Conservation (phyloP, 495 filamentous ascomycete species). For the Lasiosphaeria ovina region DNA sequence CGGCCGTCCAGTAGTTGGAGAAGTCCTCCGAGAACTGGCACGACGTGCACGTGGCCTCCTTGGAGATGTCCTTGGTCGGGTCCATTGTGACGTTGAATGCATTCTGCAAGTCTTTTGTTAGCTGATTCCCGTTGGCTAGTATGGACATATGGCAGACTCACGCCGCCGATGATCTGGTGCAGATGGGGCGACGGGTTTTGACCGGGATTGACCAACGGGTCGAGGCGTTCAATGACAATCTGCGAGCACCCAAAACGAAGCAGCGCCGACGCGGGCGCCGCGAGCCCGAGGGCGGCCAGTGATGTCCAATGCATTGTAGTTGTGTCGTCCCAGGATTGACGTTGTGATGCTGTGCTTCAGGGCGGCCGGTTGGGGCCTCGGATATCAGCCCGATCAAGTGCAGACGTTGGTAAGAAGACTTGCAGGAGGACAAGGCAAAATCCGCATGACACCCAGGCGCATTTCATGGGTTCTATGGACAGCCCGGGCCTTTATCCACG, state of each 20-base stretch:
- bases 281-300: conserved; percentile 40
- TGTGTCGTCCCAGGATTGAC: not conserved
- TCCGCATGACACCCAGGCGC: not conserved
- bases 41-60: conserved; percentile 39
- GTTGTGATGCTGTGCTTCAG: not conserved
- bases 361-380: not conserved
- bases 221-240: conserved; percentile 43
- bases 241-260: conserved; percentile 47
- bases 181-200: conserved; percentile 40
- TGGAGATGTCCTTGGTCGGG: conserved; percentile 31
- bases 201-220: conserved; percentile 42
- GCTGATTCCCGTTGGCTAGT: not conserved
- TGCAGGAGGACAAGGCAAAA: not conserved
- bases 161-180: conserved; percentile 49
- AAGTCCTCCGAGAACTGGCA: conserved; percentile 43
- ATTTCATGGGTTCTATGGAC: not conserved
- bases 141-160: conserved; percentile 43
- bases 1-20: conserved; percentile 24
- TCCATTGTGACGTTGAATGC: conserved; percentile 32
- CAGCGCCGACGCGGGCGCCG: conserved; percentile 40
- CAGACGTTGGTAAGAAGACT: not conserved
- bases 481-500: not conserved
- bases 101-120: conserved; percentile 13
- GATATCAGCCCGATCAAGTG: not conserved
- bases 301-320: conserved; percentile 39